phyloP scores from a whole-genome alignment of 208 protist species.

The Trypanosomatidae sp. region DNA sequence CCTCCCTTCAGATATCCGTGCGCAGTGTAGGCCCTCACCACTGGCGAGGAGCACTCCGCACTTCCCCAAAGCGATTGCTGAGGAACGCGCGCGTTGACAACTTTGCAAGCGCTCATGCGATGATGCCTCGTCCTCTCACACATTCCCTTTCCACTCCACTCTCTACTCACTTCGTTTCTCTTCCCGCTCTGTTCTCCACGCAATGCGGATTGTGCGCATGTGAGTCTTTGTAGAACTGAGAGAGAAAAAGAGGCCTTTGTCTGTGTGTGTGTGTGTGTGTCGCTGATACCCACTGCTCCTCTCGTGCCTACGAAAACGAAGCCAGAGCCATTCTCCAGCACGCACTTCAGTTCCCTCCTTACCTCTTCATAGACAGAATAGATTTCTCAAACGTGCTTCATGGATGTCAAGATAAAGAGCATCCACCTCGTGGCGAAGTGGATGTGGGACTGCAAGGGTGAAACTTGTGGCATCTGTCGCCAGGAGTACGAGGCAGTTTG shows the following conservation, averaged over 20 bases:
- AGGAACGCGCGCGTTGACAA: too few species aligned
- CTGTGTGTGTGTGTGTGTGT: neutral
- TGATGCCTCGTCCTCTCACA: neutral
- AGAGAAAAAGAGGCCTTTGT: neutral
- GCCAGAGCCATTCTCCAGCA: neutral
- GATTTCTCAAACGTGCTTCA: conserved; percentile 7
- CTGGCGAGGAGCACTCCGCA: neutral
- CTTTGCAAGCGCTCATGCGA: neutral
- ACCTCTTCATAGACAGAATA: neutral
- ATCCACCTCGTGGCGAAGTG: conserved; percentile 83
- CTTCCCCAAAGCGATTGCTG: neutral
- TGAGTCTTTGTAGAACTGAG: neutral
- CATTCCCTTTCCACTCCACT: neutral
- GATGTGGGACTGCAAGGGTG: conserved; percentile 86
- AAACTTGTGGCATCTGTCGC: conserved; percentile 90
- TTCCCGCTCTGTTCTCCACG: neutral
- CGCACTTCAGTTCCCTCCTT: neutral
- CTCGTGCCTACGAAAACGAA: neutral
- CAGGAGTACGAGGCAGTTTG: conserved; percentile 86
- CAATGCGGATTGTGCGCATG: neutral
- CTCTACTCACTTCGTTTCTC: neutral
- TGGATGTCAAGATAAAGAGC: conserved; percentile 84
- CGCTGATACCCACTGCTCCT: neutral
- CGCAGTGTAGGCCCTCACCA: neutral
- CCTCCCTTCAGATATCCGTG: neutral